Evolutionary conservation across 768 basidiomycete genomes (phyloP).

Genomic region (Naganishia friedmannii): DNA sequence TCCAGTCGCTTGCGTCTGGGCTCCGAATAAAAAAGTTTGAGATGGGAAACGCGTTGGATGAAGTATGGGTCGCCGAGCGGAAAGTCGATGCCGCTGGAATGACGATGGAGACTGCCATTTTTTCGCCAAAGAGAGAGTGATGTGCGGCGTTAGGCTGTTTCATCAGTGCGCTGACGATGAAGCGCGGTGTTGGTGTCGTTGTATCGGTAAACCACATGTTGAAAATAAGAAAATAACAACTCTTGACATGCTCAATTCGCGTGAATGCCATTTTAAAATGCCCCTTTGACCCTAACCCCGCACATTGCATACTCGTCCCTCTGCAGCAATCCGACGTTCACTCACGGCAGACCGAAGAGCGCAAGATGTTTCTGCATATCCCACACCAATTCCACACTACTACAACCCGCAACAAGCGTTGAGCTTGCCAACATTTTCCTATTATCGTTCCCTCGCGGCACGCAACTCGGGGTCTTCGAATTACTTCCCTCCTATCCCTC

Average conservation of each 20-base stretch:
- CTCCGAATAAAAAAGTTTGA: conserved; percentile 26
- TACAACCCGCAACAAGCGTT: conserved; percentile 3
- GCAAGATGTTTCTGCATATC: not conserved
- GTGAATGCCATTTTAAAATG: too few species aligned
- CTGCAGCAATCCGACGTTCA: too few species aligned
- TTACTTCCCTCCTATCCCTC: too few species aligned
- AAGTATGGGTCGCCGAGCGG: conserved; percentile 18
- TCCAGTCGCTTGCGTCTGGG: conserved; percentile 25
- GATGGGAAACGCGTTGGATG: conserved; percentile 25
- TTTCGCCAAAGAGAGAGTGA: conserved; percentile 15
- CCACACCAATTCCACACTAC: not conserved
- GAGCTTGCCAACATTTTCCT: not conserved
- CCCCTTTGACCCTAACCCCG: too few species aligned
- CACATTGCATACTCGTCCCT: too few species aligned
- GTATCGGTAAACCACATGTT: not conserved
- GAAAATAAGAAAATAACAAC: too few species aligned
- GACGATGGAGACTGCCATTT: conserved; percentile 15
- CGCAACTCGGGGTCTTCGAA: too few species aligned
- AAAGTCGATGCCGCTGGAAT: conserved; percentile 28
- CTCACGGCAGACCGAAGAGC: not conserved
- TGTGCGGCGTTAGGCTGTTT: not conserved
- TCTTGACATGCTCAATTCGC: too few species aligned
- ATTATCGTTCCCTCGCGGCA: not conserved
- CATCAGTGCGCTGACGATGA: too few species aligned
- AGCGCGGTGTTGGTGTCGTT: not conserved